These are phyloP conservation scores for Cutaneotrichosporon mucoides DNA, from an alignment of 1,284 basidiomycete genomes.

Conservation along the genomic window DNA sequence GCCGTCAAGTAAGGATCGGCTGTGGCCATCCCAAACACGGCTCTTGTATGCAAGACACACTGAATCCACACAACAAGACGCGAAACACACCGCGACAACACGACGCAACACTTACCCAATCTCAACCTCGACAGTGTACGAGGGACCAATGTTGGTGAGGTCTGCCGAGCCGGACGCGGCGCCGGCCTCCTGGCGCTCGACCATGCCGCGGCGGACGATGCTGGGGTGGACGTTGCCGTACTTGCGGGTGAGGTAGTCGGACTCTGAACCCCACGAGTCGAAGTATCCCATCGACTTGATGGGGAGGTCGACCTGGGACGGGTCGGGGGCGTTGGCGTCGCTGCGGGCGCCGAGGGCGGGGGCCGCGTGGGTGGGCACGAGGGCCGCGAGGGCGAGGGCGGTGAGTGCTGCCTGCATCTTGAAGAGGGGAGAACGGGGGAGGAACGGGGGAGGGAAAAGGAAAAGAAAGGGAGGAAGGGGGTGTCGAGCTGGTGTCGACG, in stretches of 20 bases:
- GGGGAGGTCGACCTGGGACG: not conserved
- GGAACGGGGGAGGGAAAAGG: not conserved
- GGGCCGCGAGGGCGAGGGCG: not conserved
- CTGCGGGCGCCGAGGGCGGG: not conserved
- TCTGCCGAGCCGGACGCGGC: not conserved
- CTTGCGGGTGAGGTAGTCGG: not conserved
- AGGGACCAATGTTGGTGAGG: constrained; percentile 36
- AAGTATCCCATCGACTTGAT: not conserved
- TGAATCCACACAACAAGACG: no score
- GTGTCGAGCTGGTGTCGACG: not conserved
- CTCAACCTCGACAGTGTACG: constrained; percentile 33
- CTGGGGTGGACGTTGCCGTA: not conserved
- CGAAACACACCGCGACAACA: not conserved
- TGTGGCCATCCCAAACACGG: no score
- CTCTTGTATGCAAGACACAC: no score
- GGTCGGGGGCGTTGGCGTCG: not conserved
- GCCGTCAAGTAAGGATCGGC: no score
- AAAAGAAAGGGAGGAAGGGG: not conserved
- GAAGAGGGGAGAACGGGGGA: not conserved
- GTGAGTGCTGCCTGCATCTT: no score
- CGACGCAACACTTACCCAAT: constrained; percentile 19
- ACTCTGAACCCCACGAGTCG: not conserved
- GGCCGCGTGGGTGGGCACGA: not conserved
- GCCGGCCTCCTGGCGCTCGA: not conserved
- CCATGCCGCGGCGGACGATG: not conserved